Percentiles rank a stretch among this genome's conserved stretches.
Evolutionary conservation across 2,329 filamentous ascomycete genomes (phyloP).

Genomic region (Apiospora marii): DNA sequence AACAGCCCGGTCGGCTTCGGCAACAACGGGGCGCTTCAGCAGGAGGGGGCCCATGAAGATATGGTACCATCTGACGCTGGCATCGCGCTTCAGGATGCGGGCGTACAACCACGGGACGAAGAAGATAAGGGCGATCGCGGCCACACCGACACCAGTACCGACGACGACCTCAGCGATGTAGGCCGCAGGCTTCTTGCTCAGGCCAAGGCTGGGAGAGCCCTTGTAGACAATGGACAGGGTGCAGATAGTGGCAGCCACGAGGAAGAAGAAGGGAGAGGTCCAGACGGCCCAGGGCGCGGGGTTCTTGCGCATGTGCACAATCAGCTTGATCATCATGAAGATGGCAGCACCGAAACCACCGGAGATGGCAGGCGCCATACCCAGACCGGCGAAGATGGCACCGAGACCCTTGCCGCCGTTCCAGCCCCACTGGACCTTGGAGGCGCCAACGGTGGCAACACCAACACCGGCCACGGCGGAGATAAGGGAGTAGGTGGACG

Average conservation of each 20-base stretch:
- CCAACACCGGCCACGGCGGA: conserved; percentile 74
- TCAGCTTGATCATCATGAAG: conserved; percentile 75
- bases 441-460: conserved; percentile 70
- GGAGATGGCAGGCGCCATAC: conserved; percentile 74
- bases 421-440: conserved; percentile 73
- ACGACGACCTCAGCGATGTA: conserved; percentile 73
- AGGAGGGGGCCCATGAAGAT: conserved; percentile 70
- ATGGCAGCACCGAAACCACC: conserved; percentile 71
- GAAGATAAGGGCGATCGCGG: conserved; percentile 68
- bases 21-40: conserved; percentile 64
- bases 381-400: conserved; percentile 75
- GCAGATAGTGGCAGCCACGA: conserved; percentile 77
- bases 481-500: conserved; percentile 75
- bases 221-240: conserved; percentile 84
- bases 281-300: conserved; percentile 77
- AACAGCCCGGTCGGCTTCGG: conserved; percentile 59
- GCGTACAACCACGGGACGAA: conserved; percentile 76
- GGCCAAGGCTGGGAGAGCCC: conserved; percentile 73
- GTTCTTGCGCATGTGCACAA: conserved; percentile 76
- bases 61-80: conserved; percentile 69
- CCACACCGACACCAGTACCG: conserved; percentile 68
- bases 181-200: conserved; percentile 71
- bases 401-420: conserved; percentile 72
- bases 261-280: conserved; percentile 79
- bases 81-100: conserved; percentile 73